Conservation (phyloP, 1,284 basidiomycete genomes). For the Anthracocystis setariae region DNA sequence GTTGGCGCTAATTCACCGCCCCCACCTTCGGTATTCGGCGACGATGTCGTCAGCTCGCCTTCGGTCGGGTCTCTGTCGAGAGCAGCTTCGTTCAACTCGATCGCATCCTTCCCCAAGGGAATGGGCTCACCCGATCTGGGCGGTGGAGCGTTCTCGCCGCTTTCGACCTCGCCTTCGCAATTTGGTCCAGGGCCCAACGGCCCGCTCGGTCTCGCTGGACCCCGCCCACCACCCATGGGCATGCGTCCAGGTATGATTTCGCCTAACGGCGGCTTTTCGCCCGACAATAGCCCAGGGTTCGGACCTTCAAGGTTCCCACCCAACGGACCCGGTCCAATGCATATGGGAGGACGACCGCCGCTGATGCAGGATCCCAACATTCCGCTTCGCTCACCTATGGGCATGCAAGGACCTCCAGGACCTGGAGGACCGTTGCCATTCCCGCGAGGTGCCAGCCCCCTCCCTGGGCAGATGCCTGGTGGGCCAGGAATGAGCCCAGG, state of each 20-base stretch:
- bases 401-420: slow-evolving; percentile 17
- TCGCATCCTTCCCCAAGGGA: slow-evolving; percentile 51
- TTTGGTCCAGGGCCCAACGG: slow-evolving; percentile 24
- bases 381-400: slow-evolving; percentile 37
- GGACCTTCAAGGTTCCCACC: slow-evolving; percentile 34
- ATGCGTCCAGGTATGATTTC: slow-evolving; percentile 43
- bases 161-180: slow-evolving; percentile 40
- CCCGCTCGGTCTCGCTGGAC: slow-evolving; percentile 20
- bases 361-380: slow-evolving; percentile 47
- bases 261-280: slow-evolving; percentile 36
- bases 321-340: slow-evolving; percentile 18
- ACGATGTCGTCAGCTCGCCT: slow-evolving; percentile 17
- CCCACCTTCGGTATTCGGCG: slow-evolving; percentile 5
- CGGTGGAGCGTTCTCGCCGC: slow-evolving; percentile 28
- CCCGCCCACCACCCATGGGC: slow-evolving; percentile 22
- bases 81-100: slow-evolving; percentile 56
- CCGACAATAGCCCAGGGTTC: slow-evolving; percentile 42
- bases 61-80: slow-evolving; percentile 41
- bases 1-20: not conserved
- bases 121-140: slow-evolving; percentile 41
- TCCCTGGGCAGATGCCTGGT: slow-evolving; percentile 34
- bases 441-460: slow-evolving; percentile 38
- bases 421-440: slow-evolving; percentile 22
- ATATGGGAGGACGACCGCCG: slow-evolving; percentile 37
- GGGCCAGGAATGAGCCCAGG: slow-evolving; percentile 27